These are phyloP conservation scores for Oryza meridionalis DNA, from an alignment of 176 grass and related monocot genomes.

Conservation along the genomic window DNA sequence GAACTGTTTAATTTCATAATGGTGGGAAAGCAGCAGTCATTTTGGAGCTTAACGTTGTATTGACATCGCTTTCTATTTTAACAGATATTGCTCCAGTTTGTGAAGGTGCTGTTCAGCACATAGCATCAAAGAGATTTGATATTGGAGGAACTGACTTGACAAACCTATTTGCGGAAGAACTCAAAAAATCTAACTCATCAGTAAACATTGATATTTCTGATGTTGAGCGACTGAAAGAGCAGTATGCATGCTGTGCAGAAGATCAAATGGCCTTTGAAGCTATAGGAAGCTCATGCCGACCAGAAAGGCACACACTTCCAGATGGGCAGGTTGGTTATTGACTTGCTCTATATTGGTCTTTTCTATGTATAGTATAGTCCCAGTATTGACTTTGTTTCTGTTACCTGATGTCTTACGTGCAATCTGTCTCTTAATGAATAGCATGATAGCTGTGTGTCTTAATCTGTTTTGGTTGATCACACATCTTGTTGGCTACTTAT, in stretches of 20 bases:
- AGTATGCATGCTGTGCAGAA: conserved; percentile 75
- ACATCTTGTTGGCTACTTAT: background rate
- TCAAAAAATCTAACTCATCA: conserved; percentile 82
- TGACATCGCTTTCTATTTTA: conserved; percentile 41
- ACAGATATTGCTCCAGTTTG: conserved; percentile 95
- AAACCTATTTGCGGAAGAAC: conserved; percentile 77
- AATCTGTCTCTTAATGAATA: conserved; percentile 21
- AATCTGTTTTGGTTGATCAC: background rate
- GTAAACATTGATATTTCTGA: conserved; percentile 84
- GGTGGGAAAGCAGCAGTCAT: background rate
- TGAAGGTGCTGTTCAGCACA: conserved; percentile 97
- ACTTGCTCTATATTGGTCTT: conserved; percentile 6
- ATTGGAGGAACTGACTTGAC: conserved; percentile 95
- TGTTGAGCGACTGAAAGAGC: conserved; percentile 88
- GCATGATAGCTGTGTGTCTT: background rate
- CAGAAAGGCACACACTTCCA: conserved; percentile 88
- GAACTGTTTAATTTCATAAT: background rate
- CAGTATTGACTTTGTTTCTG: conserved; percentile 5
- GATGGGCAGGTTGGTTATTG: conserved; percentile 88
- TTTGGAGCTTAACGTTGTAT: background rate
- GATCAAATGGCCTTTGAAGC: conserved; percentile 77
- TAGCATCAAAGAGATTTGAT: conserved; percentile 90
- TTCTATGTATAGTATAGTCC: background rate
- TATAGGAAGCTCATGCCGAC: conserved; percentile 58
- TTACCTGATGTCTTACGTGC: conserved; percentile 11